Conservation (phyloP, 2,329 filamentous ascomycete genomes). For the Xylogone sp. region DNA sequence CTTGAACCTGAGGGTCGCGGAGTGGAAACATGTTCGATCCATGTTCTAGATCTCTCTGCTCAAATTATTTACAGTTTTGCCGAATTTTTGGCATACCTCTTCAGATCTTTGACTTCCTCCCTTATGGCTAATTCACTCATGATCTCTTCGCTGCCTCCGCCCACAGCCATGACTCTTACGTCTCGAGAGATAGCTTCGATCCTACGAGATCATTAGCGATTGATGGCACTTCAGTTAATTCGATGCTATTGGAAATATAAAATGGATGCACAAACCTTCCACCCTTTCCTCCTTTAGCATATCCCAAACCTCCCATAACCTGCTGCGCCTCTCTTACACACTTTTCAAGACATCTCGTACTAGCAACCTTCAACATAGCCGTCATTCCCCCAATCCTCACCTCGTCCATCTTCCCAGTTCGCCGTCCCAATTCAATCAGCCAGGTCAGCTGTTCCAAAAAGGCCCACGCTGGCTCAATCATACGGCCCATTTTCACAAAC, state of each 20-base stretch:
- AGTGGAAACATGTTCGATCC: too few relatives aligned
- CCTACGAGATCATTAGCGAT: constrained; percentile 20
- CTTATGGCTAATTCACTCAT: constrained; percentile 27
- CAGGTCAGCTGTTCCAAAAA: constrained; percentile 59
- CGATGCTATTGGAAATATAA: too few relatives aligned
- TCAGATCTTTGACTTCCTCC: constrained; percentile 27
- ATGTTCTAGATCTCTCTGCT: too few relatives aligned
- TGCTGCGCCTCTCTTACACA: constrained; percentile 52
- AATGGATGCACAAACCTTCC: constrained; percentile 30
- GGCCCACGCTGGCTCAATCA: constrained; percentile 58
- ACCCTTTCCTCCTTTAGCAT: constrained; percentile 45
- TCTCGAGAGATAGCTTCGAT: constrained; percentile 52
- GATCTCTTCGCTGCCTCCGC: constrained; percentile 30
- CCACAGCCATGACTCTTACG: constrained; percentile 40
- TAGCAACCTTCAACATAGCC: constrained; percentile 48
- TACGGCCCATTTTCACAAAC: constrained; percentile 53
- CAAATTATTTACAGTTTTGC: too few relatives aligned
- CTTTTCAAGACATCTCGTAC: constrained; percentile 48
- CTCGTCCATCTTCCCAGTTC: constrained; percentile 16
- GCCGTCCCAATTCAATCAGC: constrained; percentile 20
- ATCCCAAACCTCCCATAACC: constrained; percentile 49
- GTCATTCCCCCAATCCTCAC: constrained; percentile 47
- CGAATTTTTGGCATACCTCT: constrained; percentile 3
- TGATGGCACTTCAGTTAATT: too few relatives aligned
- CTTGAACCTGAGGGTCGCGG: too few relatives aligned